Evolutionary conservation across 352 stramenopile genomes (phyloP), one percentile per base, ranked within the genome.

Genomic region (Thalassiosira livingstoniorum): DNA sequence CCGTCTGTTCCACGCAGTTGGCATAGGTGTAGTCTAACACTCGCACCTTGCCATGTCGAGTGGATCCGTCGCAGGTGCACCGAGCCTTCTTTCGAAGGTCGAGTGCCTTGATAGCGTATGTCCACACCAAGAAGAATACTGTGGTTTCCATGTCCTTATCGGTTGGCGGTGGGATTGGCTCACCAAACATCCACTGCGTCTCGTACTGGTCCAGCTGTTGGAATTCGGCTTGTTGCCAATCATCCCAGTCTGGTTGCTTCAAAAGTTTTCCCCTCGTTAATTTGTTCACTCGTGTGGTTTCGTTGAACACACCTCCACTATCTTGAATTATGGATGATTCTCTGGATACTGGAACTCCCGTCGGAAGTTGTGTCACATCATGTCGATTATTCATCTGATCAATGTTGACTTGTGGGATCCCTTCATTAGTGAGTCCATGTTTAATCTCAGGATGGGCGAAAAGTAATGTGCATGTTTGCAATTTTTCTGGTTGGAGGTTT

Each of bases 191-290:
- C 7, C 54, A 47, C 45, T 85, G 74, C 21, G 61, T 43, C 21
- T 82, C n/a, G 32, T 87, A 89, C 51, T 84, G 31, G 42, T 88
- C 77, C 1, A 88, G 61, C 42, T 85, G 81, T 23, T 55, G 55
- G 29, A 35, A 82, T 60, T 87, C 78, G 4, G 63, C 64, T 0
- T 74, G 5, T 15, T 65, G 45, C 70, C 75, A 87, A 47, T 83
- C 66, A 29, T 71, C 53, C 83, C 83, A 85, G 35, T 87, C 64
- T 23, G 4, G 5, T 34, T 67, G 32, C 43, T 75, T 75, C 11
- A 70, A 7, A 1, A 82, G 53, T 39, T 51, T 51, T 0, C 63
- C 51, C 0, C 74, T 63, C 0, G 74, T 82, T 1, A 82, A 57
- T 4, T 60, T 55, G 2, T 45, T 70, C 39, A 47, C 39, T 47